phyloP scores from a whole-genome alignment of 371 early-diverging fungal genomes.

The Saksenaea vasiformis region DNA sequence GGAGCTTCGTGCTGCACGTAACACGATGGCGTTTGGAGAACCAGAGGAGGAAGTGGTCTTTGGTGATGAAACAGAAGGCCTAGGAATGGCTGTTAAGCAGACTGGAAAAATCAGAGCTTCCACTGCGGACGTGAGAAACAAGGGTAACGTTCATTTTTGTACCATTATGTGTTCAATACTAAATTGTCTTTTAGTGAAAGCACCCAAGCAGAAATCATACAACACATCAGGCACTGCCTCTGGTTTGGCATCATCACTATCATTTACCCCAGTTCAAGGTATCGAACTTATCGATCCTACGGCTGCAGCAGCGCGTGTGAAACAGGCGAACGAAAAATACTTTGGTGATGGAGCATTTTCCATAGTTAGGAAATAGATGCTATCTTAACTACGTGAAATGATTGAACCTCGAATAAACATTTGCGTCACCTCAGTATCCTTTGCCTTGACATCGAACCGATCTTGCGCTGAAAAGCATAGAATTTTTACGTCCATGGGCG shows the following conservation, averaged over 20 bases:
- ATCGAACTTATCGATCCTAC: slow-evolving; percentile 93
- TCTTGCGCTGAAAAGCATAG: no score
- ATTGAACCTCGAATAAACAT: no score
- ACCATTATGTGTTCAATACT: background rate
- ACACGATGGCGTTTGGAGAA: slow-evolving; percentile 91
- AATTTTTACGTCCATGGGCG: no score
- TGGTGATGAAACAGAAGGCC: slow-evolving; percentile 81
- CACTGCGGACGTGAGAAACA: slow-evolving; percentile 59
- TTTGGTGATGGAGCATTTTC: slow-evolving; percentile 76
- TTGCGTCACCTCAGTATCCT: no score
- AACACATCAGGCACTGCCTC: slow-evolving; percentile 54
- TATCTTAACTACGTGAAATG: background rate
- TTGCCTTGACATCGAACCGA: no score
- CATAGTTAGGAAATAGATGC: slow-evolving; percentile 49
- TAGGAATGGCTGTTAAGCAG: slow-evolving; percentile 85
- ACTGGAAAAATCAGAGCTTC: slow-evolving; percentile 74
- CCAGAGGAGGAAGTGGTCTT: slow-evolving; percentile 88
- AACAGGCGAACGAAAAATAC: slow-evolving; percentile 77
- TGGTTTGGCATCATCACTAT: slow-evolving; percentile 88
- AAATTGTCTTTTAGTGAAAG: slow-evolving; percentile 44
- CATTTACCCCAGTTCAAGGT: slow-evolving; percentile 96
- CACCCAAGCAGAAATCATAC: slow-evolving; percentile 61
- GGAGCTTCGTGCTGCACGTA: slow-evolving; percentile 88
- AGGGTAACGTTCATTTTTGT: slow-evolving; percentile 45
- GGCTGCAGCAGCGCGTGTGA: slow-evolving; percentile 62